Evolutionary conservation across 1,284 basidiomycete species (phyloP).

Genomic region (Ganoderma meredithae): DNA sequence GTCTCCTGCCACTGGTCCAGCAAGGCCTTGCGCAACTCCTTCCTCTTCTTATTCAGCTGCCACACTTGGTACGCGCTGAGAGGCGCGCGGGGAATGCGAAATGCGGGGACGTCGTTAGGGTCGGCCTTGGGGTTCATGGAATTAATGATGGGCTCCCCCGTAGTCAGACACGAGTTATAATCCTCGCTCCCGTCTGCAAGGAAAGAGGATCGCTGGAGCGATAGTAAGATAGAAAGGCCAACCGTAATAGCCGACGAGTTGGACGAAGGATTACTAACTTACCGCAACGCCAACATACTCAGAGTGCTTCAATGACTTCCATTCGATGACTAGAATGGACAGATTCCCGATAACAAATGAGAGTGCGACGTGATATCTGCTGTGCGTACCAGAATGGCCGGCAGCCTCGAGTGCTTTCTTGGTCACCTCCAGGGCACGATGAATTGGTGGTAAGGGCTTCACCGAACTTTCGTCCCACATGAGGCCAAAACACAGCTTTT

Average conservation of each 20-base stretch:
- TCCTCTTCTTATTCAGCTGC: slow-evolving; percentile 59
- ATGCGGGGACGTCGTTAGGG: slow-evolving; percentile 32
- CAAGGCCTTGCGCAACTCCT: slow-evolving; percentile 54
- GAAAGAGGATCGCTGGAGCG: slow-evolving; percentile 48
- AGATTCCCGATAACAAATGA: neutral
- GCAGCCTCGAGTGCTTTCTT: slow-evolving; percentile 52
- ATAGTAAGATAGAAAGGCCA: neutral
- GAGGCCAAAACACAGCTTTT: slow-evolving; percentile 49
- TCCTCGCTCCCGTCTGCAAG: slow-evolving; percentile 54
- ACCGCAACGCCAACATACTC: slow-evolving; percentile 29
- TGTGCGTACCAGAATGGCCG: slow-evolving; percentile 50
- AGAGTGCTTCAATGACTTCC: slow-evolving; percentile 47
- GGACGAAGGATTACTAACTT: neutral
- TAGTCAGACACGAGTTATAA: slow-evolving; percentile 46
- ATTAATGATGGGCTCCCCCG: slow-evolving; percentile 43
- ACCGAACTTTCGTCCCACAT: slow-evolving; percentile 56
- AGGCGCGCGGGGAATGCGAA: slow-evolving; percentile 33
- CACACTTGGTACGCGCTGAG: slow-evolving; percentile 58
- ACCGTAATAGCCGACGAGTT: neutral
- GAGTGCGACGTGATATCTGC: neutral
- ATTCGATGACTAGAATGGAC: slow-evolving; percentile 42
- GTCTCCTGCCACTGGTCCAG: slow-evolving; percentile 67
- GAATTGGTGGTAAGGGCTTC: slow-evolving; percentile 57
- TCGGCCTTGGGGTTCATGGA: slow-evolving; percentile 44
- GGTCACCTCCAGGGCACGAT: slow-evolving; percentile 54